These are phyloP conservation scores for Trametes coccinea DNA, from an alignment of 768 basidiomycete genomes.

Conservation along the genomic window DNA sequence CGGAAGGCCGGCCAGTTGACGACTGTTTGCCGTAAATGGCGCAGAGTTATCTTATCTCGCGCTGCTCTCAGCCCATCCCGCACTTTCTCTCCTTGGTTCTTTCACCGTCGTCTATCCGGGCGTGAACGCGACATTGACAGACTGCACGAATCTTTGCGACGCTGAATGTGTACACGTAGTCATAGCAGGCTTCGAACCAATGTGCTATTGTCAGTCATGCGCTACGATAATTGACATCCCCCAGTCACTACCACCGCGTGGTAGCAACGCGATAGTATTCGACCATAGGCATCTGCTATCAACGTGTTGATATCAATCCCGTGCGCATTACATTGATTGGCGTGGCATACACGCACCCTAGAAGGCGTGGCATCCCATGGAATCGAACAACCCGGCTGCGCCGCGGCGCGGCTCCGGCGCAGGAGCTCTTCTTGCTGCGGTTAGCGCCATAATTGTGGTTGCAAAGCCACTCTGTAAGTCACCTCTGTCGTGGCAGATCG, in stretches of 20 bases:
- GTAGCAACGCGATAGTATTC: background rate
- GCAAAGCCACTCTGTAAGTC: background rate
- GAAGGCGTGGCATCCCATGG: background rate
- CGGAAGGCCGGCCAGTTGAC: constrained; percentile 20
- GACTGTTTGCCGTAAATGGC: constrained; percentile 20
- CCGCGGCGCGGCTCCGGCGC: background rate
- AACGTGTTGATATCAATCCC: background rate
- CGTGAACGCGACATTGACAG: background rate
- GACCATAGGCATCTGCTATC: background rate
- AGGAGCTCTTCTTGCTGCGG: background rate
- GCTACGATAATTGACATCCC: background rate
- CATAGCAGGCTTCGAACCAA: background rate
- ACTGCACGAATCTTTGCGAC: background rate
- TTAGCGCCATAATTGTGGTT: background rate
- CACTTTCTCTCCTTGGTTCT: background rate
- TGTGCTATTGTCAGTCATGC: too few relatives aligned
- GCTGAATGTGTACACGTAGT: too few relatives aligned
- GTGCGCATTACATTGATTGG: background rate
- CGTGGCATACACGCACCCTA: constrained; percentile 11
- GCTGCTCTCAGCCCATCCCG: background rate
- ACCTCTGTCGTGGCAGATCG: background rate
- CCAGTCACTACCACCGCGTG: background rate
- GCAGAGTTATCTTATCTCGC: constrained; percentile 17
- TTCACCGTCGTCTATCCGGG: background rate
- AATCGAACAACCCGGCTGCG: background rate